phyloP scores from a whole-genome alignment of 106 monocot species.

The Iris macrosiphon region DNA sequence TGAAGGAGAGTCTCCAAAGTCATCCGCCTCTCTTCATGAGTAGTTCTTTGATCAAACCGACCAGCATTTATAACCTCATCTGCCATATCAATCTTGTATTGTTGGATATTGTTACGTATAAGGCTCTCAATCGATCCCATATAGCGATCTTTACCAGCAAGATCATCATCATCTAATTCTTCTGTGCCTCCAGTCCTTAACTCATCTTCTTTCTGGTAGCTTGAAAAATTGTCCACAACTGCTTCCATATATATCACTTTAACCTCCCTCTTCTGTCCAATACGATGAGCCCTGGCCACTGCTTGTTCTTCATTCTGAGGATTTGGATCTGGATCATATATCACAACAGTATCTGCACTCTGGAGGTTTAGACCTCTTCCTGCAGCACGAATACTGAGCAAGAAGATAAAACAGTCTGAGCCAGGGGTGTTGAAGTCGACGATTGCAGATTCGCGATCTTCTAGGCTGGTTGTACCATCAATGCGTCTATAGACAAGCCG shows the following conservation, averaged over 20 bases:
- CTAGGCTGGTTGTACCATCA: constrained; percentile 93
- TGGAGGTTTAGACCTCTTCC: constrained; percentile 97
- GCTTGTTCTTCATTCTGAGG: constrained; percentile 99
- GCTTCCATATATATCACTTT: constrained; percentile 98
- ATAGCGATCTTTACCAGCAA: constrained; percentile 93
- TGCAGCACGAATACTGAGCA: constrained; percentile 98
- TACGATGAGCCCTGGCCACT: constrained; percentile 95
- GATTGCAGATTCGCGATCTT: constrained; percentile 91
- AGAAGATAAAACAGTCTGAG: constrained; percentile 91
- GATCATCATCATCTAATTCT: constrained; percentile 86
- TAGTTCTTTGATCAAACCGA: constrained; percentile 96
- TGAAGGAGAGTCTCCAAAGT: constrained; percentile 89
- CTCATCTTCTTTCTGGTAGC: constrained; percentile 94
- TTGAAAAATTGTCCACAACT: constrained; percentile 90
- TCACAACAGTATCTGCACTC: constrained; percentile 94
- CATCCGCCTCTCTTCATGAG: constrained; percentile 96
- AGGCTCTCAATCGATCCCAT: constrained; percentile 93
- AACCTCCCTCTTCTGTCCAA: constrained; percentile 90
- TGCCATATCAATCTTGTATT: constrained; percentile 98
- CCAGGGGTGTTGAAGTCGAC: constrained; percentile 82
- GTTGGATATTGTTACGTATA: constrained; percentile 93
- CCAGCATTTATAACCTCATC: constrained; percentile 99
- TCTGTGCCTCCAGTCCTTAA: constrained; percentile 68
- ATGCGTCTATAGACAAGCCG: constrained; percentile 77
- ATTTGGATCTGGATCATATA: constrained; percentile 98